Evolutionary conservation across 177 flowering plant species (phyloP), one percentile per base, ranked within the genome.

Genomic region (Vitis hybrid): DNA sequence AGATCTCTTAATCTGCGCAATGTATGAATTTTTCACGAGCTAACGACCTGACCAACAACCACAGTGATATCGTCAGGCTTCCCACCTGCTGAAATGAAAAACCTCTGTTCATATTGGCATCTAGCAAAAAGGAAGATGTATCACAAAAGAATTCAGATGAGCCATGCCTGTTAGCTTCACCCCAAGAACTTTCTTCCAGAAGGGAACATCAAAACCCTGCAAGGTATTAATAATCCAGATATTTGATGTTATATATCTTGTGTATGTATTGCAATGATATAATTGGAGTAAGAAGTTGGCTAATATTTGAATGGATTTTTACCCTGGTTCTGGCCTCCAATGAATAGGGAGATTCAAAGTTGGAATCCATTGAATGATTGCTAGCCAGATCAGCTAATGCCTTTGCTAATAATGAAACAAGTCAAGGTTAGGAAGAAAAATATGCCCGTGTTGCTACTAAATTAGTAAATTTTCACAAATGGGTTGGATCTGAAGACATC

Each of bases 11-110:
- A 35, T 35, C 46, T 35, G 46, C 46, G 7, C 46, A 35, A 4
- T 5, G 46, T 6, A 35, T 35, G 19, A 57, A 54, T 50, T n/a
- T 61, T 35, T 72, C 46, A 62, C 13, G 69, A 69, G 72, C 80
- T 82, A 35, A 85, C 81, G 60, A 90, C 92, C 57, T 78, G 85
- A 18, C 83, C 87, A 55, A 91, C 89, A 51, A 91, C 80, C 67
- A 91, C 97, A 4, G 97, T 93, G 67, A 91, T 86, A 72, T 93
- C 97, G 68, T 93, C 97, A 62, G 82, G 87, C 76, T 93, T 93
- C 54, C 98, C 98, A 71, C 97, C 97, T 89, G 88, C 70, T 11
- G 52, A 73, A 18, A 2, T 0, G 30, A 30, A 58, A 52, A 48
- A 70, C 52, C 30, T 10, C 54, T 30, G 18, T 72, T 12, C 73